Base-by-base conservation (phyloP, 371 early-diverging fungal genomes). In the Rhizopus microsporus region DNA sequence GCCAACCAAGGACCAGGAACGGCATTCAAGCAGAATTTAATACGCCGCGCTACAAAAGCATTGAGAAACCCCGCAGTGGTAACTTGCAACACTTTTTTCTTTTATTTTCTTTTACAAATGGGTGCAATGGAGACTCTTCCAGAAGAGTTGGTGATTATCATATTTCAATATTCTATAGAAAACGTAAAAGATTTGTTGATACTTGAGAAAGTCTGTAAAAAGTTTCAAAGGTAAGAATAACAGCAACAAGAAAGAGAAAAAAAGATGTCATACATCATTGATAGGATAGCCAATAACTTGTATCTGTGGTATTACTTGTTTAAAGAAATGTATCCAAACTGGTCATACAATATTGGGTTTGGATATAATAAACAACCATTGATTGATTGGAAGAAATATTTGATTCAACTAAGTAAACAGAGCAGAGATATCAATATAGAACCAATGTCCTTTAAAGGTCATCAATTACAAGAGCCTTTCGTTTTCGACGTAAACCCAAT, bases 311-410 rank as follows among this genome's bases (percentile, higher is more conserved):
- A 68, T 46, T 42, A 54, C 7, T 37, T 67, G 23, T 76, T 68
- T 33, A 59, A 54, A 35, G 43, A n/a, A n/a, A 51, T 60, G 7
- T 71, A 72, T 40, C 73, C 68, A 2, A 46, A 33, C 7, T 76
- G 72, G 77, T 60, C 67, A 16, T 48, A 39, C 30, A 49, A 62
- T 16, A 62, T 76, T 10, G 46, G 40, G 13, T 76, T 64, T 53
- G 43, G 57, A 9, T 34, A 58, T 35, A 29, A 31, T 5, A 56
- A 62, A 32, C 61, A 52, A 13, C 60, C 59, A 4, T 50, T 66
- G 38, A 58, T 76, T 7, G 67, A 76, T 59, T 76, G 77, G 77
- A 70, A 59, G 47, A 52, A 53, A 29, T 69, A 62, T 62, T 57
- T 72, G 8, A 16, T 66, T 15, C 62, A 54, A 54, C 46, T 74